Percentiles rank a stretch among this genome's conserved stretches.
phyloP scores from a whole-genome alignment of 768 basidiomycete species.

The Amyloporia xantha region DNA sequence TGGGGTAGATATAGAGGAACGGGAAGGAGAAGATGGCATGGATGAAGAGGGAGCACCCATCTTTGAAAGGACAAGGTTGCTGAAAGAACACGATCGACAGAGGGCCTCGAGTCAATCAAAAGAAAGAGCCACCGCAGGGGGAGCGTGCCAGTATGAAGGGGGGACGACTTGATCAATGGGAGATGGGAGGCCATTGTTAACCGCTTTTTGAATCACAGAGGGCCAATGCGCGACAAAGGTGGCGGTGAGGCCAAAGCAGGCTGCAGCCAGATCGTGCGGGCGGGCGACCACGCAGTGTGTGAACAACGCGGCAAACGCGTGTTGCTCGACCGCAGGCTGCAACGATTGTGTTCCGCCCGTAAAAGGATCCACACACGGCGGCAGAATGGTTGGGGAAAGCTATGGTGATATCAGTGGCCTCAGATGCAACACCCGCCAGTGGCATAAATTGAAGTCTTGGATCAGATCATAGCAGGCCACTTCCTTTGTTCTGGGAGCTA shows the following conservation, averaged over 20 bases:
- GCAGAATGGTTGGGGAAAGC: too few species aligned
- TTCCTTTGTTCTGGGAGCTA: too few species aligned
- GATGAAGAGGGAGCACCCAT: neutral
- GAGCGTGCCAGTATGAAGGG: neutral
- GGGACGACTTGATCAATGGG: neutral
- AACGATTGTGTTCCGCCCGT: neutral
- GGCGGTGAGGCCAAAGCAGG: neutral
- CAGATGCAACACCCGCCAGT: too few species aligned
- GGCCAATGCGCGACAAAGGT: neutral
- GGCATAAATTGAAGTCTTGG: too few species aligned
- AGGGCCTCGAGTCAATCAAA: too few species aligned
- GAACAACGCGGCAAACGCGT: slow-evolving; percentile 9
- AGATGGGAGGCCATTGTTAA: neutral
- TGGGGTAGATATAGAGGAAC: neutral
- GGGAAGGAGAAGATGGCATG: neutral
- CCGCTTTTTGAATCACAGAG: neutral
- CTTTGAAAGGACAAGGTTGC: neutral
- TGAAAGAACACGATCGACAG: neutral
- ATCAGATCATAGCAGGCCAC: too few species aligned
- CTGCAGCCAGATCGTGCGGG: neutral
- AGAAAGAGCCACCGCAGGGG: neutral
- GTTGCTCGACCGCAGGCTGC: slow-evolving; percentile 3
- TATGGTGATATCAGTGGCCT: too few species aligned
- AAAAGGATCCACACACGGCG: too few species aligned
- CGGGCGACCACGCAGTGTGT: neutral